These are phyloP conservation scores for Rhodotorula sp. DNA, from an alignment of 1,284 basidiomycete species.

Conservation along the genomic window DNA sequence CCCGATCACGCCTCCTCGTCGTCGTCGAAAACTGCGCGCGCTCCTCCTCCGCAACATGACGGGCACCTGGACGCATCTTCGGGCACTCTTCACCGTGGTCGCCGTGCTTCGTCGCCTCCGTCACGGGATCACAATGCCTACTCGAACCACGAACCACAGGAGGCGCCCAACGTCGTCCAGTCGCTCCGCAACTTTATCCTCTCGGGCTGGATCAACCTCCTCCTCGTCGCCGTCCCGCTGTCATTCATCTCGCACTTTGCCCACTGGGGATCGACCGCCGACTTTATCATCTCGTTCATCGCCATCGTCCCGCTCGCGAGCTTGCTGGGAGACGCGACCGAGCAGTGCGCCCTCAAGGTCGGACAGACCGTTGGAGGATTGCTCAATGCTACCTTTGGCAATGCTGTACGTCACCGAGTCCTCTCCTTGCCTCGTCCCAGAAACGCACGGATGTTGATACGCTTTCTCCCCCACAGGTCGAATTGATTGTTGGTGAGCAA, in stretches of 20 bases:
- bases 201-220: slow-evolving; percentile 69
- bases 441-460: not conserved
- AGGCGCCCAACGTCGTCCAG: slow-evolving; percentile 42
- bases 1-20: not conserved
- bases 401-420: slow-evolving; percentile 46
- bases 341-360: slow-evolving; percentile 62
- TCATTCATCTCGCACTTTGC: slow-evolving; percentile 60
- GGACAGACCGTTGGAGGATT: slow-evolving; percentile 80
- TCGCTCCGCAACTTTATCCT: slow-evolving; percentile 69
- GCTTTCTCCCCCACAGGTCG: slow-evolving; percentile 44
- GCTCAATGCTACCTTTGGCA: slow-evolving; percentile 63
- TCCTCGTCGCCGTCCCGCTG: slow-evolving; percentile 74
- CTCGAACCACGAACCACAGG: not conserved
- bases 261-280: slow-evolving; percentile 62
- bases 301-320: slow-evolving; percentile 76
- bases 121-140: too few species aligned
- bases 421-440: not conserved
- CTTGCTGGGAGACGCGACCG: slow-evolving; percentile 80
- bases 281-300: slow-evolving; percentile 79
- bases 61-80: not conserved
- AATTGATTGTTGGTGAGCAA: slow-evolving; percentile 44
- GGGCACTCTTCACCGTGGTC: not conserved
- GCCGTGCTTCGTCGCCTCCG: too few species aligned
- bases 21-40: not conserved
- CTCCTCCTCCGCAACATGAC: not conserved